Evolutionary conservation across 768 basidiomycete genomes (phyloP).

Genomic region (Chalciporus pseudorubinellus): DNA sequence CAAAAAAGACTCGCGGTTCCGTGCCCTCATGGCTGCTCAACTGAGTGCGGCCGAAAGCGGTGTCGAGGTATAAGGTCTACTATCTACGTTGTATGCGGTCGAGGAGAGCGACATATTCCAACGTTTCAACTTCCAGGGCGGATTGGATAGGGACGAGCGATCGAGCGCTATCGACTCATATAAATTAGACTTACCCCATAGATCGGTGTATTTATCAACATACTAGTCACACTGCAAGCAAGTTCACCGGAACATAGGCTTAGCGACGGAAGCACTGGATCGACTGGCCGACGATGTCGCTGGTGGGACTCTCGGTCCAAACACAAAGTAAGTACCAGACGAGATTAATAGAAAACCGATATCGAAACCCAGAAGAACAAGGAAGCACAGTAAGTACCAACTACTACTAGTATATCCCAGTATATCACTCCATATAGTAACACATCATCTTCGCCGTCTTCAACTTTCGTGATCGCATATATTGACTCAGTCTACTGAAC

Average conservation of each 20-base stretch:
- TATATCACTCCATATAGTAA: no score
- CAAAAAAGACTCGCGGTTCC: conserved; percentile 73
- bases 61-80: conserved; percentile 3
- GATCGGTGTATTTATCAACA: background rate
- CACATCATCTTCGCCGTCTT: no score
- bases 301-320: no score
- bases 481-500: no score
- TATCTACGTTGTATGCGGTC: background rate
- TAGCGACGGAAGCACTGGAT: no score
- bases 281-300: no score
- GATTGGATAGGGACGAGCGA: background rate
- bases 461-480: no score
- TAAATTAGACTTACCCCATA: background rate
- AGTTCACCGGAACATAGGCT: background rate
- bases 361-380: no score
- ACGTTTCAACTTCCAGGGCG: background rate
- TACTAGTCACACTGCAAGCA: background rate
- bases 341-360: no score
- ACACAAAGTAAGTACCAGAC: no score
- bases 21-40: conserved; percentile 87
- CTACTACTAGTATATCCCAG: no score
- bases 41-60: conserved; percentile 47
- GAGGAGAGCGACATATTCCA: background rate
- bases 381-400: no score
- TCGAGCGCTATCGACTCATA: background rate